Percentiles rank a stretch among this genome's conserved stretches.
Evolutionary conservation across 169 alveolate species (phyloP).

Genomic region (Plasmodium sp.): DNA sequence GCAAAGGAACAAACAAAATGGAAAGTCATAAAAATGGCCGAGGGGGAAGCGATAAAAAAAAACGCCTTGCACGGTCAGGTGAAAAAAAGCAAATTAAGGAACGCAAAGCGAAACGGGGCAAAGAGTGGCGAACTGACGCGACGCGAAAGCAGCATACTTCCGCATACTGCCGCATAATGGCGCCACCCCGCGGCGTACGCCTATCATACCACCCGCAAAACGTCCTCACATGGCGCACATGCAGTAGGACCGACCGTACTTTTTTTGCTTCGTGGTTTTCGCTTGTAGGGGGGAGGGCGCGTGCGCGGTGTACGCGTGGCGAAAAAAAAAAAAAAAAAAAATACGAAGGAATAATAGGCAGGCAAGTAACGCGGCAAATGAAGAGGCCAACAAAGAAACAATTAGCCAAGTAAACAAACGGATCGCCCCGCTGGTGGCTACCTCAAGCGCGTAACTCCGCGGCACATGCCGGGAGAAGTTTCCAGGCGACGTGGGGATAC

Average conservation of each 20-base stretch:
- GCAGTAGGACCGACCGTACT: not conserved
- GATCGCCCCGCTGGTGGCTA: not conserved
- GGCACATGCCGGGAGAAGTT: not conserved
- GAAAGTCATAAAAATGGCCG: not conserved
- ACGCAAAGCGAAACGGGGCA: not conserved
- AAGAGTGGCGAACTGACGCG: not conserved
- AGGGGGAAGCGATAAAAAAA: not conserved
- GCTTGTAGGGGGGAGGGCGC: not conserved
- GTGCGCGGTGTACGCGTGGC: not conserved
- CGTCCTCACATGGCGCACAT: not conserved
- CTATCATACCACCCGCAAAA: not conserved
- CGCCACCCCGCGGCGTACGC: not conserved
- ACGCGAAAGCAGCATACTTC: not conserved
- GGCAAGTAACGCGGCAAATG: not conserved
- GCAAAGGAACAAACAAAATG: not conserved
- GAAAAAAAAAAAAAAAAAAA: too few species aligned
- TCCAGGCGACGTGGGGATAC: not conserved
- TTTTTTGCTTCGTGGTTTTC: not conserved
- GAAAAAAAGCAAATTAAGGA: not conserved
- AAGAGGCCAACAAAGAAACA: not conserved
- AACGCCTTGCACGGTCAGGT: constrained; percentile 5
- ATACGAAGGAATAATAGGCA: too few species aligned
- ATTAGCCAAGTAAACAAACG: not conserved
- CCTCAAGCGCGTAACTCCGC: not conserved
- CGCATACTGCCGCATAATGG: not conserved